Percentiles rank a stretch among this genome's conserved stretches.
Conservation (phyloP, 163 green algal genomes). For the Coccomyxa subellipsoidea region DNA sequence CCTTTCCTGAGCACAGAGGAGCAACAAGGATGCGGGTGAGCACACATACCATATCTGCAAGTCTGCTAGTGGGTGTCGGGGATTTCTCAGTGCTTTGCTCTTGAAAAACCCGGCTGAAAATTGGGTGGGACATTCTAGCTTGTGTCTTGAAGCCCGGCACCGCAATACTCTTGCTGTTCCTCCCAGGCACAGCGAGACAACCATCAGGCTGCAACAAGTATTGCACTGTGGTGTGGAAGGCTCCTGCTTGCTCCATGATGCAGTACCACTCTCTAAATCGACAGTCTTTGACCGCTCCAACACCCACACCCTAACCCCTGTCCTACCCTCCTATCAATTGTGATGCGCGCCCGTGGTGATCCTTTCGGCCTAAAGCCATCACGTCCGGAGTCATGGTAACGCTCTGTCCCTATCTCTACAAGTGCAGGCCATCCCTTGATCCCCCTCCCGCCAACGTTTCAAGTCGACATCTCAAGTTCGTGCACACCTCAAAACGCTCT, state of each 20-base stretch:
- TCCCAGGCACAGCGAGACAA: neutral
- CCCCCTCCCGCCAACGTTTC: neutral
- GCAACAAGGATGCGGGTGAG: neutral
- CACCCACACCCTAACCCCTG: neutral
- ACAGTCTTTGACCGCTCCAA: neutral
- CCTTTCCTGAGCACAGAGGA: neutral
- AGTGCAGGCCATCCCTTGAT: neutral
- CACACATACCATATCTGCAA: neutral
- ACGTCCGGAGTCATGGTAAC: neutral
- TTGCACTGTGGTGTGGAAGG: neutral
- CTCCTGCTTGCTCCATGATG: neutral
- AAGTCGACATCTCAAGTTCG: neutral
- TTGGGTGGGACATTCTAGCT: neutral
- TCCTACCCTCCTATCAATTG: neutral
- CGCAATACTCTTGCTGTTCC: neutral
- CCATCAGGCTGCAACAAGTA: neutral
- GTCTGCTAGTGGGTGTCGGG: neutral
- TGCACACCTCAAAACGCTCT: neutral
- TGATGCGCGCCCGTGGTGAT: neutral
- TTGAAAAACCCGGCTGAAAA: neutral
- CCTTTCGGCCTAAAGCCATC: no score
- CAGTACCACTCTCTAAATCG: neutral
- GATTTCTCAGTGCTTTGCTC: no score
- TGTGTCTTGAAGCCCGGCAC: neutral
- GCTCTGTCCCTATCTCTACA: neutral